These are phyloP conservation scores for Groenewaldozyma salmanticensis DNA, from an alignment of 805 yeast species.

Conservation along the genomic window DNA sequence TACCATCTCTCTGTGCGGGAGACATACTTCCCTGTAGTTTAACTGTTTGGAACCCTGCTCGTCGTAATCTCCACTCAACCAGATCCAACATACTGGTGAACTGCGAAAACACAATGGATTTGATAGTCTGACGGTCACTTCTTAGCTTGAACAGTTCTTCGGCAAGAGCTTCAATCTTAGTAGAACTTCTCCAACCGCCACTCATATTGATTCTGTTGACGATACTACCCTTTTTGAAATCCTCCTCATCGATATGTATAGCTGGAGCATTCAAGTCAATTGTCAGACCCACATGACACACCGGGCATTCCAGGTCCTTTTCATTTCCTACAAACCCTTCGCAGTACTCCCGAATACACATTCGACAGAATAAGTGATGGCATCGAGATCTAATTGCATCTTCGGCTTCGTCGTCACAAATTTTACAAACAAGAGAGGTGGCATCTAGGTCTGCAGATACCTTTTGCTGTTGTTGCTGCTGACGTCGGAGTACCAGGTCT, in stretches of 20 bases:
- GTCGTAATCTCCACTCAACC: conserved; percentile 87
- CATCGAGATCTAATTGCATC: conserved; percentile 94
- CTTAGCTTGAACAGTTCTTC: conserved; percentile 84
- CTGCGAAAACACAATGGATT: conserved; percentile 94
- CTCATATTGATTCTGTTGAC: conserved; percentile 76
- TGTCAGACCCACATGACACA: conserved; percentile 86
- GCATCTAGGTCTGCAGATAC: conserved; percentile 30
- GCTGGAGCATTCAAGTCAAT: conserved; percentile 87
- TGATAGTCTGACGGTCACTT: conserved; percentile 80
- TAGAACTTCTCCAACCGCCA: conserved; percentile 88
- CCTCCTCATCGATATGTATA: conserved; percentile 45
- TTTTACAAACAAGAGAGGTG: conserved; percentile 66
- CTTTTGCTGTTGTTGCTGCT: conserved; percentile 27
- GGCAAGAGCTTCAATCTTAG: conserved; percentile 91
- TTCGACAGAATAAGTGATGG: conserved; percentile 85
- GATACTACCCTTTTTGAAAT: conserved; percentile 52
- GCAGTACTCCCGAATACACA: conserved; percentile 84
- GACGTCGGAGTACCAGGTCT: conserved; percentile 75
- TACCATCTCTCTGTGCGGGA: conserved; percentile 87
- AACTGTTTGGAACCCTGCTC: conserved; percentile 93
- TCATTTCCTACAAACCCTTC: conserved; percentile 59
- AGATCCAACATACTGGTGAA: conserved; percentile 94
- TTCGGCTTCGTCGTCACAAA: conserved; percentile 97
- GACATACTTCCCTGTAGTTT: conserved; percentile 96
- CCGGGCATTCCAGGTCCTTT: conserved; percentile 74